Evolutionary conservation across 257 asterid species (phyloP).

Genomic region (Nicotiana tabacum): DNA sequence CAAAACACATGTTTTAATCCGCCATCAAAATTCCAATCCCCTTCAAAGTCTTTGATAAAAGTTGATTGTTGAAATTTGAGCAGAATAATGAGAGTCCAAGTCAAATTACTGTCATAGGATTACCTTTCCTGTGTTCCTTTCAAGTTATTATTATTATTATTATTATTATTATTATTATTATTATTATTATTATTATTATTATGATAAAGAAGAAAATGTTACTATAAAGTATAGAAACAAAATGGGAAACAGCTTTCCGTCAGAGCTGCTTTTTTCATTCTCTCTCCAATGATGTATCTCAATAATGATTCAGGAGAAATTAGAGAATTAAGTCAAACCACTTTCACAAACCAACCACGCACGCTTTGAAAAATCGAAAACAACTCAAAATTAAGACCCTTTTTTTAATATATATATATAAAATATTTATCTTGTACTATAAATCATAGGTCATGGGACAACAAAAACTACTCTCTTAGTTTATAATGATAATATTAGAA

Average conservation of each 20-base stretch:
- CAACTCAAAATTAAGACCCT: background rate
- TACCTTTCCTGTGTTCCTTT: too few relatives aligned
- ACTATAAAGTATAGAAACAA: background rate
- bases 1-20: background rate
- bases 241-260: slow-evolving; percentile 6
- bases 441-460: background rate
- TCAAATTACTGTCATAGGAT: background rate
- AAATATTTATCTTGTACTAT: background rate
- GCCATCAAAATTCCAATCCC: background rate
- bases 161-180: too few relatives aligned
- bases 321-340: slow-evolving; percentile 24
- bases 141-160: background rate
- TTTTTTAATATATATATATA: background rate
- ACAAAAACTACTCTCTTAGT: background rate
- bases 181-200: too few relatives aligned
- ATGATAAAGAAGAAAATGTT: background rate
- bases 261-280: background rate
- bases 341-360: slow-evolving; percentile 28
- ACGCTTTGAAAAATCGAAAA: background rate
- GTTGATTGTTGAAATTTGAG: background rate
- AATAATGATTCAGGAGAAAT: slow-evolving; percentile 30
- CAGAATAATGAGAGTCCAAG: background rate
- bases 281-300: slow-evolving; percentile 23
- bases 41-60: background rate
- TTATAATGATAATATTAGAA: too few relatives aligned